phyloP scores from a whole-genome alignment of 129 eudicot species.

The Rutidosis leptorrhynchoides region DNA sequence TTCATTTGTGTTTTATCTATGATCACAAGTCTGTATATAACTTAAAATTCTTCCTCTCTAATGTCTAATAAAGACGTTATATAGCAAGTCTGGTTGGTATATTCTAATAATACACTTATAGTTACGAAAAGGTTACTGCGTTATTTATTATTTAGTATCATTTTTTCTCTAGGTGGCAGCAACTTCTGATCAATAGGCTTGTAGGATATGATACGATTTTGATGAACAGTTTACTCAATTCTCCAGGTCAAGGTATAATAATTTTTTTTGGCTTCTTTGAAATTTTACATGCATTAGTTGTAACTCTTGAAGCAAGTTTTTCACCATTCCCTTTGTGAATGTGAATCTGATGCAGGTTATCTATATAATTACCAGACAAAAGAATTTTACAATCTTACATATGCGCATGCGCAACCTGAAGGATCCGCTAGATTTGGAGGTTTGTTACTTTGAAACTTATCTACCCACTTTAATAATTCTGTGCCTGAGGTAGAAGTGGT shows the following conservation, averaged over 20 bases:
- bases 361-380: constrained; percentile 89
- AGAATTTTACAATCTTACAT: constrained; percentile 91
- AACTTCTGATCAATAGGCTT: constrained; percentile 86
- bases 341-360: constrained; percentile 65
- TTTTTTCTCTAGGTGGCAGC: constrained; percentile 84
- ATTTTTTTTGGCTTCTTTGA: not conserved
- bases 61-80: not conserved
- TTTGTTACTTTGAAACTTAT: constrained; percentile 32
- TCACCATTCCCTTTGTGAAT: constrained; percentile 6
- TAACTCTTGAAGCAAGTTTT: not conserved
- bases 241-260: constrained; percentile 91
- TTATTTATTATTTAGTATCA: not conserved
- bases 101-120: constrained; percentile 12
- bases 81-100: constrained; percentile 20
- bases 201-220: constrained; percentile 95
- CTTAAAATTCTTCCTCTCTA: too few species aligned
- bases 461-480: not conserved
- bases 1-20: too few species aligned
- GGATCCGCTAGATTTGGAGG: constrained; percentile 93
- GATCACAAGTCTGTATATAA: too few species aligned
- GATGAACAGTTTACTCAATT: constrained; percentile 90
- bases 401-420: constrained; percentile 93
- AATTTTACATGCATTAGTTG: constrained; percentile 14
- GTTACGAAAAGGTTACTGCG: too few species aligned
- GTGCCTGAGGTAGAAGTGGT: not conserved